Base-by-base conservation (phyloP, 164 flowering plant species). In the Chimonanthus praecox region DNA sequence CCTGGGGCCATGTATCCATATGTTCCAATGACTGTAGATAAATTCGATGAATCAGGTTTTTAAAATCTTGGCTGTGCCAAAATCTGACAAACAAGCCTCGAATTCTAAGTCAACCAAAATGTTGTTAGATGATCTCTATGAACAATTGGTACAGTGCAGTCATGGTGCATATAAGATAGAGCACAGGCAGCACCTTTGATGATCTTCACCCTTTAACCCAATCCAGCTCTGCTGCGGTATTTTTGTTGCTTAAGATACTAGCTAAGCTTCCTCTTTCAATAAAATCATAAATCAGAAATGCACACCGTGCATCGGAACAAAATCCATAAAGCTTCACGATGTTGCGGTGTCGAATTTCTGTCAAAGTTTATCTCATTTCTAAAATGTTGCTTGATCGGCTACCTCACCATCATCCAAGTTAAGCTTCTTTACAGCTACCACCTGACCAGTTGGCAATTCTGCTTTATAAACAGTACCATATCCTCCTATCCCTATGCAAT, bases 1-100 rank as follows among this genome's bases (percentile, higher is more conserved):
- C 94, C 94, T 80, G 94, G 94, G 21, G 94, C 94, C 79, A 86
- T 82, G 81, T 88, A 88, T 67, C 92, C 94, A 69, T 81, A 85
- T 4, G 94, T 80, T 5, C 94, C 94, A 16, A 85, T 92, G 71
- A 81, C 78, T 3, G 73, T 3, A 5, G 90, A 85, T 89, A 87
- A 88, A 45, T 80, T 85, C 2, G 88, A 84, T 43, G 89, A 77
- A 70, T 82, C 78, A 9, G 87, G 54, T 21, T 63, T 63, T 74
- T 73, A 90, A 70, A 60, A 88, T 58, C 70, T 79, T 87, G 7
- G 92, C 88, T 0, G 85, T 87, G 64, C 94, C 94, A 58, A 90
- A 90, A 76, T 90, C 94, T 0, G 94, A 77, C 2, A 90, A 81
- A 16, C 82, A 75, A 0, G 92, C 79, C 76, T 80, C 89, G 3